Evolutionary conservation across 257 asterid genomes (phyloP).

Genomic region (Catharanthus roseus): DNA sequence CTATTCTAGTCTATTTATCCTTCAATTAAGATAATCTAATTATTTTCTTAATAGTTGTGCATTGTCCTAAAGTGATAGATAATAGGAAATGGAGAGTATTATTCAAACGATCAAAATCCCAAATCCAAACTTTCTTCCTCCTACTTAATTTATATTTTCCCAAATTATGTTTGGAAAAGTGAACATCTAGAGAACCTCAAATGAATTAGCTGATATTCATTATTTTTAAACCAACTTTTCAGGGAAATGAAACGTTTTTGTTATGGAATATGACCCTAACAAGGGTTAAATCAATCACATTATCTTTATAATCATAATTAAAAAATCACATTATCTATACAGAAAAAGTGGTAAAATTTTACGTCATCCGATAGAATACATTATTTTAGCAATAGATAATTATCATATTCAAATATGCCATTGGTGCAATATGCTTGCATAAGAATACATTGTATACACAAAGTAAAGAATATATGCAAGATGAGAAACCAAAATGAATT

Average conservation of each 20-base stretch:
- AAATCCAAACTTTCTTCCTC: neutral
- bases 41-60: too few relatives aligned
- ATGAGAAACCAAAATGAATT: neutral
- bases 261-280: neutral
- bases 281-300: neutral
- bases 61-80: too few relatives aligned
- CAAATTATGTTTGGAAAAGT: neutral
- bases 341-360: neutral
- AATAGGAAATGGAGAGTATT: too few relatives aligned
- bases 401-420: neutral
- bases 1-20: too few relatives aligned
- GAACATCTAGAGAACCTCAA: neutral
- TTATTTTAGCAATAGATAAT: neutral
- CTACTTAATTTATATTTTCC: neutral
- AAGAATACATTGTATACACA: neutral
- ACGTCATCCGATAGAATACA: neutral
- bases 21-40: too few relatives aligned
- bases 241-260: neutral
- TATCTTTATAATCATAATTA: too few relatives aligned
- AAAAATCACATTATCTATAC: too few relatives aligned
- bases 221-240: neutral
- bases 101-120: too few relatives aligned
- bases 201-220: neutral
- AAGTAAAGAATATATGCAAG: neutral
- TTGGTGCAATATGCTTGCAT: neutral